Base-by-base conservation (phyloP, 202 grass and related monocot genomes). In the Tripidium arundinaceum region DNA sequence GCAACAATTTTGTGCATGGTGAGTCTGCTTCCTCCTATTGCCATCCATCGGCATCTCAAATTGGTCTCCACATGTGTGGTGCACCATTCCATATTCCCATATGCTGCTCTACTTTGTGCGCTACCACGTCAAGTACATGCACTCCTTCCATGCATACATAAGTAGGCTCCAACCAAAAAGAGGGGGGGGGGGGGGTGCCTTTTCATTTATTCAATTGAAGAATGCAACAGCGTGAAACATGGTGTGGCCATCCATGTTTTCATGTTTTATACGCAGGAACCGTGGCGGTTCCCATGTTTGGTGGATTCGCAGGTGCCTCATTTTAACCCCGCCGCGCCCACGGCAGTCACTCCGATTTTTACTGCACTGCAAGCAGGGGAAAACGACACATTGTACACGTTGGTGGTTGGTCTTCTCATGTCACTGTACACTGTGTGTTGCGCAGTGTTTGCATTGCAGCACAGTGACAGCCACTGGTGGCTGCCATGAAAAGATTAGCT, bases 361-460 rank as follows among this genome's bases (percentile, higher is more conserved):
- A 52, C 47, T 19, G 46, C 46, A 47, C 1, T n/a, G 11, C 11
- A 43, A 8, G 36, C 7, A 19, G 14, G 43, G 15, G 7, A n/a
- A 47, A 60, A 72, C 41, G 55, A 29, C 10, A 64, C n/a, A 31
- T 16, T 8, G 21, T n/a, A n/a, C 61, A 11, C 55, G 8, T 52
- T 7, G 66, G 55, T 18, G 65, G 31, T 34, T 64, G 66, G 65
- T 79, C 75, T 72, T 6, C 31, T 72, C 57, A 71, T 64, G 39
- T 70, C 38, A 34, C 13, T 22, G 49, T 28, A n/a, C n/a, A n/a
- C n/a, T n/a, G n/a, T n/a, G 42, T 26, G 47, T 52, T n/a, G n/a
- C 57, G 15, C 58, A 28, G 58, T 39, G 21, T 3, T 12, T 60
- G 24, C 24, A 13, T 27, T 13, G 57, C 24, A n/a, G 0, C 14